Evolutionary conservation across 2,329 filamentous ascomycete species (phyloP).

Genomic region (Ophiosphaerella korrae): DNA sequence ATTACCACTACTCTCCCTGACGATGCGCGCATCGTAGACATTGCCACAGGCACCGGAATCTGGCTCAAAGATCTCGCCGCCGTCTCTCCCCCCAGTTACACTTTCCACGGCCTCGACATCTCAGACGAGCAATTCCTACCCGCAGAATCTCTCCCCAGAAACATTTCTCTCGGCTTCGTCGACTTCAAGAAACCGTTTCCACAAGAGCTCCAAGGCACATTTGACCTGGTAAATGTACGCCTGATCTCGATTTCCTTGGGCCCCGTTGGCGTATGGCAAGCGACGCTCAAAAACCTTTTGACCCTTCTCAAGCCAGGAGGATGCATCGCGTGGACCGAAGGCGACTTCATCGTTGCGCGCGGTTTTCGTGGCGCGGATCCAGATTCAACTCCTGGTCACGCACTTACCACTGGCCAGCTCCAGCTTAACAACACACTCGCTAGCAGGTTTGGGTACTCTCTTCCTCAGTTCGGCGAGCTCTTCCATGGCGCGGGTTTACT

Average conservation of each 20-base stretch:
- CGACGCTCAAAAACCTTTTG: constrained; percentile 27
- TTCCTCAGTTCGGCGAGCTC: constrained; percentile 22
- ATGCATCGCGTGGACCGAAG: constrained; percentile 37
- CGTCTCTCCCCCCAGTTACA: constrained; percentile 22
- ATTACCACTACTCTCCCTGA: constrained; percentile 19
- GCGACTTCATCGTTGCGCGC: constrained; percentile 29
- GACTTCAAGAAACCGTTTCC: constrained; percentile 39
- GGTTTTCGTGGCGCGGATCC: constrained; percentile 22
- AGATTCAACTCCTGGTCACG: constrained; percentile 18
- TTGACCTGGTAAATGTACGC: constrained; percentile 39
- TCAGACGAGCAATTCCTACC: constrained; percentile 29
- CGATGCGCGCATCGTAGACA: constrained; percentile 35
- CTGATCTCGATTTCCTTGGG: constrained; percentile 38
- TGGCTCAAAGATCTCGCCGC: constrained; percentile 33
- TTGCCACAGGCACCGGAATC: constrained; percentile 39
- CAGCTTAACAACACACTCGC: constrained; percentile 28
- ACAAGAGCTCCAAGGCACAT: constrained; percentile 27
- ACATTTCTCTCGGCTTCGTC: constrained; percentile 26
- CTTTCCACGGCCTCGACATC: constrained; percentile 38
- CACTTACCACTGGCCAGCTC: constrained; percentile 24
- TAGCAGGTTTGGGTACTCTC: constrained; percentile 31
- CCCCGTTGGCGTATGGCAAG: constrained; percentile 22
- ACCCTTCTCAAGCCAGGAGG: constrained; percentile 37
- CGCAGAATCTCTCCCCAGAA: constrained; percentile 16
- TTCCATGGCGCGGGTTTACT: constrained; percentile 24